Evolutionary conservation across 2,329 filamentous ascomycete genomes (phyloP).

Genomic region (Blastomyces silverae): DNA sequence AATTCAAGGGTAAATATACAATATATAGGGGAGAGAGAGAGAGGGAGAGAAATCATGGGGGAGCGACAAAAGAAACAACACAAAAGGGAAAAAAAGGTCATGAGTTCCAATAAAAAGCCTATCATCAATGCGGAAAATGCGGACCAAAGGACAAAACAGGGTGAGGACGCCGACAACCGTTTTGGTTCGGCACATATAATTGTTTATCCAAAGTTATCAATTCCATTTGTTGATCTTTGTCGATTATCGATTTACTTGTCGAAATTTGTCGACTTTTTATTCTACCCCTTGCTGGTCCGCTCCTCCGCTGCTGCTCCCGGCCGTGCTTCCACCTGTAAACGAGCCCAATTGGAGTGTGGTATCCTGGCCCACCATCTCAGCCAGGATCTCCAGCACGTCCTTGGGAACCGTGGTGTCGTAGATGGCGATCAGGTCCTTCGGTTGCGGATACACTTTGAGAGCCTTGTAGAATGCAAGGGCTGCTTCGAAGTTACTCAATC

Average conservation of each 20-base stretch:
- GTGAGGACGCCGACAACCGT: too few relatives aligned
- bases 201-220: constrained; percentile 2
- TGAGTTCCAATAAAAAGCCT: constrained; percentile 2
- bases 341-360: constrained; percentile 58
- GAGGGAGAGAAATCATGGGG: constrained; percentile 1
- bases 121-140: neutral
- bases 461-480: constrained; percentile 97
- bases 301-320: constrained; percentile 18
- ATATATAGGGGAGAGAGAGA: neutral
- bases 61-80: neutral
- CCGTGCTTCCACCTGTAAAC: constrained; percentile 31
- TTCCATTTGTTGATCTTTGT: neutral
- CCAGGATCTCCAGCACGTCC: constrained; percentile 91
- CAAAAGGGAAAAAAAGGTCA: neutral
- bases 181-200: neutral
- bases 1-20: constrained; percentile 11
- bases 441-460: constrained; percentile 94
- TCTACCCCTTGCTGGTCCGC: constrained; percentile 30
- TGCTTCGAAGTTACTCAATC: constrained; percentile 59
- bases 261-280: constrained; percentile 7
- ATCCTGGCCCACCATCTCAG: constrained; percentile 96
- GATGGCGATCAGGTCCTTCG: constrained; percentile 85
- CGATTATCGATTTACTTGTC: neutral
- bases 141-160: neutral
- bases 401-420: constrained; percentile 99